A percentile compares a stretch with the other conserved stretches of the same genome.
Conservation (phyloP, 345 rosid genomes). For the Viola odorata region DNA sequence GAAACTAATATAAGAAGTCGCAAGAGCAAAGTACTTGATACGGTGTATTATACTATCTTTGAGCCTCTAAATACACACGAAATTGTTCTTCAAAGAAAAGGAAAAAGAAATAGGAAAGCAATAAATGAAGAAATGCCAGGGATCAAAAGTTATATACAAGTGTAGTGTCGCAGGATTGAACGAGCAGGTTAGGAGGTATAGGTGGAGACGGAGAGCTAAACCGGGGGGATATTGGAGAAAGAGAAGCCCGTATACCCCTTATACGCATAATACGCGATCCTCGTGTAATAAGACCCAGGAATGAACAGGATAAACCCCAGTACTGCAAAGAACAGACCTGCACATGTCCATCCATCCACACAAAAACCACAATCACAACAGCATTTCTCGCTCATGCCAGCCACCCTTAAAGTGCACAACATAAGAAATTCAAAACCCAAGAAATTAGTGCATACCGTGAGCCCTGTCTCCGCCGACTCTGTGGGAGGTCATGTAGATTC, state of each 20-base stretch:
- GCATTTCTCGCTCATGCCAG: not conserved
- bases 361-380: not conserved
- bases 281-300: constrained; percentile 87
- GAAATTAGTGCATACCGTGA: constrained; percentile 40
- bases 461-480: constrained; percentile 84
- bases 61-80: not conserved
- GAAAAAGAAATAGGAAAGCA: not conserved
- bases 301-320: constrained; percentile 80
- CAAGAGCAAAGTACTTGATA: too few species aligned
- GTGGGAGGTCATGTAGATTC: constrained; percentile 66
- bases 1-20: too few species aligned
- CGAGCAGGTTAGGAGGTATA: not conserved
- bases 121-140: not conserved
- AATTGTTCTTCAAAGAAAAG: not conserved
- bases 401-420: not conserved
- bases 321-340: constrained; percentile 86
- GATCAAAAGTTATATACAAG: constrained; percentile 11
- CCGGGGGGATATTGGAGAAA: constrained; percentile 85
- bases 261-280: constrained; percentile 92
- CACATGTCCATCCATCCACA: constrained; percentile 2
- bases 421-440: not conserved
- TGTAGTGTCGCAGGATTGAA: not conserved
- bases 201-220: constrained; percentile 22
- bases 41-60: too few species aligned
- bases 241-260: constrained; percentile 98